Evolutionary conservation across 2,329 filamentous ascomycete genomes (phyloP), one percentile per base, ranked within the genome.

Genomic region (Apiospora sp.): DNA sequence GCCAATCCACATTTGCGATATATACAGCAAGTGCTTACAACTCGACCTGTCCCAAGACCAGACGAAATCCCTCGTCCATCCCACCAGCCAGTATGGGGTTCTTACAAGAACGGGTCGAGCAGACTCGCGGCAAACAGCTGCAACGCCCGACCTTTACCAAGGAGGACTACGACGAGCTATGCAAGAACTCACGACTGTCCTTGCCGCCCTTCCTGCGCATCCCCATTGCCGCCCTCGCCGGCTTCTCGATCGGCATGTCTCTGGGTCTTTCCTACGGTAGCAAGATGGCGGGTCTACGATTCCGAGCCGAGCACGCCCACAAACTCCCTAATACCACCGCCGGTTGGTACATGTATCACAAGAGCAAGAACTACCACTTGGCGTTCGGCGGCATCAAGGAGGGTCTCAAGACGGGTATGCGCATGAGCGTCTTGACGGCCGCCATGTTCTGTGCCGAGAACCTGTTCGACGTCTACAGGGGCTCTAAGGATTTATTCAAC

Each of bases 301-400:
- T 98, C 85, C 92, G 96, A 71, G 96, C 96, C 73, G 96, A 99
- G 84, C 97, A 99, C 80, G 95, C 96, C 0, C 96, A 99, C 86
- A 93, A 96, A 76, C 91, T 98, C 74, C 96, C 96, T 27, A 91
- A 90, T 4, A 92, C 92, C 0, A 92, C 94, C 37, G 90, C 92
- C 2, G 96, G 95, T 24, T 99, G 96, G 96, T 99, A 96, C 81
- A 89, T 98, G n/a, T 99, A 99, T 83, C 96, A 98, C 86, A 98
- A 98, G 84, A 94, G 91, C 81, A 98, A 98, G 83, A 98, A 98
- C 83, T 98, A 99, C 85, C 91, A 94, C 78, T 89, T 93, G 70
- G 92, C 94, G 78, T 88, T 93, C 30, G 93, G 93, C 7, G 96
- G 93, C 0, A 85, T 97, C 24, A 90, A 90, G 70, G 94, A 97